These are phyloP conservation scores for Escallonia rubra DNA, from an alignment of 129 eudicot species.

Conservation along the genomic window DNA sequence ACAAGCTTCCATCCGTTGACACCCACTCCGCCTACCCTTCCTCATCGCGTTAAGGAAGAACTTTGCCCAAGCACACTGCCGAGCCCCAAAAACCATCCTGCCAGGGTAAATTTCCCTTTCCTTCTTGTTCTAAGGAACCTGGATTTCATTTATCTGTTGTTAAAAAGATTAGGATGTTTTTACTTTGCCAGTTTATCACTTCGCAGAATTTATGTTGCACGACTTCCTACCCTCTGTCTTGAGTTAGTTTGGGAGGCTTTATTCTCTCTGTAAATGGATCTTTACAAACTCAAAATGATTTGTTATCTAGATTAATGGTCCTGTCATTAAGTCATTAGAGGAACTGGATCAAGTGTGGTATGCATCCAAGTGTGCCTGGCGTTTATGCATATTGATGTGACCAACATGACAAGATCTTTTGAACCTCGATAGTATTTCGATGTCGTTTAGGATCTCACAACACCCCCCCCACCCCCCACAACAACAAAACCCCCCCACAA, in stretches of 20 bases:
- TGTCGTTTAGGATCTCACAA: too few relatives aligned
- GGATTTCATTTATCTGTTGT: too few relatives aligned
- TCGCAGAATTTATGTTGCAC: not conserved
- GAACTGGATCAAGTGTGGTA: too few relatives aligned
- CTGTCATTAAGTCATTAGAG: too few relatives aligned
- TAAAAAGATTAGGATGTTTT: too few relatives aligned
- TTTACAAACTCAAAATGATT: not conserved
- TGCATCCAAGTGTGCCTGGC: too few relatives aligned
- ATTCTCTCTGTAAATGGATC: not conserved
- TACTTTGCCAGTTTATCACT: not conserved
- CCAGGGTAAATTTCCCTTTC: slow-evolving; percentile 36
- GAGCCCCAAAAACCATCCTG: slow-evolving; percentile 49
- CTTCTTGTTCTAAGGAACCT: not conserved
- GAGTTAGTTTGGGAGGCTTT: not conserved
- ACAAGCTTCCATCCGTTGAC: slow-evolving; percentile 52
- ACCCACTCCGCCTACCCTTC: slow-evolving; percentile 41
- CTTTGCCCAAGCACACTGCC: slow-evolving; percentile 40
- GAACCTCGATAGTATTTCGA: too few relatives aligned
- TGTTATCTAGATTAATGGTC: too few relatives aligned
- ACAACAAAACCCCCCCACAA: too few relatives aligned
- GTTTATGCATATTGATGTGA: too few relatives aligned
- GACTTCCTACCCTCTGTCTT: not conserved
- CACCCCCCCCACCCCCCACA: too few relatives aligned
- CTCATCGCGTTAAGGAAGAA: slow-evolving; percentile 49
- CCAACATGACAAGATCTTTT: too few relatives aligned